Conservation (phyloP, 192 early-diverging fungal species). For the Coemansia javaensis region DNA sequence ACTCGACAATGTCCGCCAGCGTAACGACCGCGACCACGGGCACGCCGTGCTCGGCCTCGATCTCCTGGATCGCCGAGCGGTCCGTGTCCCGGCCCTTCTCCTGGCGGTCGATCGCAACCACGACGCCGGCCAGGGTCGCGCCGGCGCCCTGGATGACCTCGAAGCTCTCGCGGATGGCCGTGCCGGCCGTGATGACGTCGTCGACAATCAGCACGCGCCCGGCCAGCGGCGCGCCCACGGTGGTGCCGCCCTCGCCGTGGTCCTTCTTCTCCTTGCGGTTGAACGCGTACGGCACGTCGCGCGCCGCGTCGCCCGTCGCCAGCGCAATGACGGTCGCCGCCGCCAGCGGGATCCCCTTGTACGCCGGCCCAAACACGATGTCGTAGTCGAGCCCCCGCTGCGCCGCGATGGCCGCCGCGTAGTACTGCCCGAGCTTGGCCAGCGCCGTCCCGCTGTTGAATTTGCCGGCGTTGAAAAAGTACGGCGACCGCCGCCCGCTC, state of each 20-base stretch:
- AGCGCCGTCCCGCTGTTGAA: slow-evolving; percentile 89
- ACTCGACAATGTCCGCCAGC: slow-evolving; percentile 84
- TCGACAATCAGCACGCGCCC: slow-evolving; percentile 83
- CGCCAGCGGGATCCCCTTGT: slow-evolving; percentile 97
- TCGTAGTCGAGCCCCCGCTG: slow-evolving; percentile 69
- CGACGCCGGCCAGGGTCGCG: slow-evolving; percentile 73
- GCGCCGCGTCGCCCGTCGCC: slow-evolving; percentile 34
- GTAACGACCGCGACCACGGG: slow-evolving; percentile 84
- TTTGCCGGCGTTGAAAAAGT: slow-evolving; percentile 97
- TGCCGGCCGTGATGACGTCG: slow-evolving; percentile 99
- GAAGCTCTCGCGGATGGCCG: slow-evolving; percentile 91
- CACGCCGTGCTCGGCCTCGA: slow-evolving; percentile 72
- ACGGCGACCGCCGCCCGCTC: slow-evolving; percentile 91
- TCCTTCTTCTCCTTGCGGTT: slow-evolving; percentile 99
- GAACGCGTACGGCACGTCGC: slow-evolving; percentile 81
- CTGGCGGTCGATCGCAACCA: slow-evolving; percentile 91
- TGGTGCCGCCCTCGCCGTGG: slow-evolving; percentile 96
- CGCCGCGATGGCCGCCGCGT: slow-evolving; percentile 73
- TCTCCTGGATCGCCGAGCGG: slow-evolving; percentile 86
- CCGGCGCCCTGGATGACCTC: slow-evolving; percentile 69
- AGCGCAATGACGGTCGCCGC: slow-evolving; percentile 77
- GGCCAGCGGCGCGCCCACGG: slow-evolving; percentile 80
- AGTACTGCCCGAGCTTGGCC: slow-evolving; percentile 79
- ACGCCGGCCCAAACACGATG: slow-evolving; percentile 96
- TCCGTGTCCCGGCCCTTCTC: slow-evolving; percentile 70